phyloP scores from a whole-genome alignment of 371 early-diverging fungal species.

The Entomophthora muscae region DNA sequence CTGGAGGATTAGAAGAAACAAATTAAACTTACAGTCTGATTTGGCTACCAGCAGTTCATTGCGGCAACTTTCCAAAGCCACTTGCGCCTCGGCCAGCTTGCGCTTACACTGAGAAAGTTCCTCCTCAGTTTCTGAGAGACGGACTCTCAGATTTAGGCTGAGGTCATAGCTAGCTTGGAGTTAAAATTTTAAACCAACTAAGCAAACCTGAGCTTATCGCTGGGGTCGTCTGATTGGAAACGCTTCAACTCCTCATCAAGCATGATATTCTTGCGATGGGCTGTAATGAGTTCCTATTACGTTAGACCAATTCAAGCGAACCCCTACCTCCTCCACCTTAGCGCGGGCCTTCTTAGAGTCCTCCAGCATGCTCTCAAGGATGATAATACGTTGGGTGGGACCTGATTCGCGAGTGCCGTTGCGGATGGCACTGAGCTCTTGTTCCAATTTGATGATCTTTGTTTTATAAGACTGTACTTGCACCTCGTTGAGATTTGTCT shows the following conservation, averaged over 20 bases:
- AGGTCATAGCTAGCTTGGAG: constrained; percentile 20
- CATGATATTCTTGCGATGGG: constrained; percentile 42
- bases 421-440: constrained; percentile 39
- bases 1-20: constrained; percentile 14
- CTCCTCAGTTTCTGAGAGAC: constrained; percentile 18
- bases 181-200: background rate
- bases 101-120: constrained; percentile 21
- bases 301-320: background rate
- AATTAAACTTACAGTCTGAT: constrained; percentile 18
- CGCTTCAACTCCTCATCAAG: constrained; percentile 56
- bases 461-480: background rate
- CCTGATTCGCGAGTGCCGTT: constrained; percentile 31
- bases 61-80: constrained; percentile 19
- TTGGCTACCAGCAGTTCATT: constrained; percentile 18
- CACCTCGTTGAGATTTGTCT: constrained; percentile 24
- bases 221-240: constrained; percentile 16
- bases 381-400: constrained; percentile 25
- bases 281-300: constrained; percentile 36
- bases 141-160: constrained; percentile 14
- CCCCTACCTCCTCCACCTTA: constrained; percentile 40
- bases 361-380: constrained; percentile 46
- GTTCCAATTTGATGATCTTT: constrained; percentile 55
- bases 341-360: constrained; percentile 48
- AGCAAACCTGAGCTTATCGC: constrained; percentile 9
- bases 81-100: constrained; percentile 20